Evolutionary conservation across 1,284 basidiomycete species (phyloP).

Genomic region (Ustilago esculenta): DNA sequence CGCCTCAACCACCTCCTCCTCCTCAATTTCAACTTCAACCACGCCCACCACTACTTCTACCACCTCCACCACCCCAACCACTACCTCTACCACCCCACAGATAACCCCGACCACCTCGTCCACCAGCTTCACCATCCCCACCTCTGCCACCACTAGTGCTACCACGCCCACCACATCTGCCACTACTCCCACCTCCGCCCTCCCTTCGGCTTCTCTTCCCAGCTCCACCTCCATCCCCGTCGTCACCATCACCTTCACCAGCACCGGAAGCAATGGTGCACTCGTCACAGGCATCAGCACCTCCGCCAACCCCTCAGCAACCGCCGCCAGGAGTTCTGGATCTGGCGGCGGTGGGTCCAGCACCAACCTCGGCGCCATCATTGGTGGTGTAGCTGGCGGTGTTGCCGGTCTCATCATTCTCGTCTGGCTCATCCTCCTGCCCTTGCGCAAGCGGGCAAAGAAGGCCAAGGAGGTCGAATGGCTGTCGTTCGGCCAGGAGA

Average conservation of each 20-base stretch:
- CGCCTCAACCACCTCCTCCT: slow-evolving; percentile 4
- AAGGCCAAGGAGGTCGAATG: slow-evolving; percentile 57
- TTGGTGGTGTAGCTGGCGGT: slow-evolving; percentile 55
- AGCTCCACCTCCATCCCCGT: slow-evolving; percentile 22
- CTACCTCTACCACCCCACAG: slow-evolving; percentile 15
- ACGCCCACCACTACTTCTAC: background rate
- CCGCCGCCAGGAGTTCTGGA: slow-evolving; percentile 2
- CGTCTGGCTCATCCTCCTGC: slow-evolving; percentile 52
- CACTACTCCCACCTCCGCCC: slow-evolving; percentile 7
- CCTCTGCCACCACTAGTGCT: slow-evolving; percentile 12
- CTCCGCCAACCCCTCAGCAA: slow-evolving; percentile 22
- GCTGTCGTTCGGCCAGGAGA: slow-evolving; percentile 54
- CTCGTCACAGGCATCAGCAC: slow-evolving; percentile 30
- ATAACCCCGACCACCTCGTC: slow-evolving; percentile 12
- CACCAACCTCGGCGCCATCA: slow-evolving; percentile 53
- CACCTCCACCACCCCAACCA: slow-evolving; percentile 10
- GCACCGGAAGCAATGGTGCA: slow-evolving; percentile 20
- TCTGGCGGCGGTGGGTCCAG: slow-evolving; percentile 20
- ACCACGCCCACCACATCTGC: slow-evolving; percentile 9
- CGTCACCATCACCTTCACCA: slow-evolving; percentile 38
- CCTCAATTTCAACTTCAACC: slow-evolving; percentile 11
- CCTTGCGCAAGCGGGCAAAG: slow-evolving; percentile 42
- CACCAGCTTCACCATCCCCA: slow-evolving; percentile 11
- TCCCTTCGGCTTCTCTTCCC: slow-evolving; percentile 6
- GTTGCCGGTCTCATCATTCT: slow-evolving; percentile 49